These are phyloP conservation scores for Agaricus subrufescens DNA, from an alignment of 768 basidiomycete species.

Conservation along the genomic window DNA sequence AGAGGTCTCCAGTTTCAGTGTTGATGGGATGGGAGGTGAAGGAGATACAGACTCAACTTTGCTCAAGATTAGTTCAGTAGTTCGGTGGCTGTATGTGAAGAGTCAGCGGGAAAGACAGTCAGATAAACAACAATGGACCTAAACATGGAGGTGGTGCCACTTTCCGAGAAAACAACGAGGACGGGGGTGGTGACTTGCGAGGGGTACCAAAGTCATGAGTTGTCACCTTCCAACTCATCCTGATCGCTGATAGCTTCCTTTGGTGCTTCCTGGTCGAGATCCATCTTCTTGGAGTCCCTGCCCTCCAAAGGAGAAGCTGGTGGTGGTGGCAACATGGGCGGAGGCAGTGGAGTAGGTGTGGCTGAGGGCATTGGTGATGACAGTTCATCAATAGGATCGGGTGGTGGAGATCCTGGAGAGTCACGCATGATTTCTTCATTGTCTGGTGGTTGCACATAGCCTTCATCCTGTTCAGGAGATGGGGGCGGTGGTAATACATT, in stretches of 20 bases:
- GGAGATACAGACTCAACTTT: not conserved
- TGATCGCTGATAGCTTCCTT: too few relatives aligned
- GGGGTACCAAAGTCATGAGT: not conserved
- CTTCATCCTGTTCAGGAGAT: too few relatives aligned
- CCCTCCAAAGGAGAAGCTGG: not conserved
- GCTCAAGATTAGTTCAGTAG: too few relatives aligned
- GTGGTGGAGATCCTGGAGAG: conserved; percentile 11
- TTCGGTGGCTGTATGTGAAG: not conserved
- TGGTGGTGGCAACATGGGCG: not conserved
- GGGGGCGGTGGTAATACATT: conserved; percentile 1
- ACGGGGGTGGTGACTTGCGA: not conserved
- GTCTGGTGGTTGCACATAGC: too few relatives aligned
- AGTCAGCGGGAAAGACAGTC: too few relatives aligned
- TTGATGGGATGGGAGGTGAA: conserved; percentile 11
- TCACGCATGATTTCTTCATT: conserved; percentile 6
- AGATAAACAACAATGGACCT: too few relatives aligned
- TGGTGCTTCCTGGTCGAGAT: too few relatives aligned
- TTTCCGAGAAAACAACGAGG: too few relatives aligned
- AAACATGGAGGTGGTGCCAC: too few relatives aligned
- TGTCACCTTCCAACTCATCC: not conserved
- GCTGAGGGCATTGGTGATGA: conserved; percentile 5
- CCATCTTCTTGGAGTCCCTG: too few relatives aligned
- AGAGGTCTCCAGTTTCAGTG: conserved; percentile 50
- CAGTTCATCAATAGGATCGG: not conserved
- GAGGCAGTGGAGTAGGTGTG: not conserved